Base-by-base conservation (phyloP, 2,329 filamentous ascomycete genomes). In the Mycosphaerella arachidis region DNA sequence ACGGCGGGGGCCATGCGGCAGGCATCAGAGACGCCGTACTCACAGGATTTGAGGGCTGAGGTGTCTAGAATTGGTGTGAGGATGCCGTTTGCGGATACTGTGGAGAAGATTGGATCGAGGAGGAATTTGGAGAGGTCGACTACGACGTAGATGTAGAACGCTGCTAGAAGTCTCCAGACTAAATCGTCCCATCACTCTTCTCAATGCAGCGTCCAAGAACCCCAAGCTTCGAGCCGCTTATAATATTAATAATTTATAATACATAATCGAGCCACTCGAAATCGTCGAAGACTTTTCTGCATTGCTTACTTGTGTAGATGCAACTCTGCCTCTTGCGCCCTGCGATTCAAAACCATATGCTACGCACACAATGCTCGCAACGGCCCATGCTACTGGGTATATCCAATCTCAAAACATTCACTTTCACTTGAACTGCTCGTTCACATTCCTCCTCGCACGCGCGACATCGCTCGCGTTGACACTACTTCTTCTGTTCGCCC, bases 401-500 rank as follows among this genome's bases (percentile, higher is more conserved):
- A 9, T 35, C 31, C 31, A 12, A 35, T 35, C 8, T 35, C 31
- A 35, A 8, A 5, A 4, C 31, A 35, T 3, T 43, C 40, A 43
- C 13, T 43, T 3, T 43, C 40, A 43, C 13, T 43, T 18, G 40
- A 56, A 31, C 12, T 46, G 27, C 37, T 46, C n/a, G 29, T 35
- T n/a, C 40, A 56, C 48, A n/a, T 56, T 30, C 53, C 40, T 56
- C 40, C 40, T 56, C 40, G 53, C 37, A 6, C 48, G 24, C 40
- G 40, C 53, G 6, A 35, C 56, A 16, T 57, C 33, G 6, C 13
- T 6, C 1, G 48, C 31, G 24, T 57, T 16, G 13, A 57, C 29
- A 53, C 56, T 57, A 12, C 46, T 45, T 18, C 56, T 20, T 10
- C 56, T 51, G 35, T 53, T 57, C 33, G 56, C 56, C 18, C 45